Evolutionary conservation across 495 filamentous ascomycete genomes (phyloP).

Genomic region (Penicillium paxilli): DNA sequence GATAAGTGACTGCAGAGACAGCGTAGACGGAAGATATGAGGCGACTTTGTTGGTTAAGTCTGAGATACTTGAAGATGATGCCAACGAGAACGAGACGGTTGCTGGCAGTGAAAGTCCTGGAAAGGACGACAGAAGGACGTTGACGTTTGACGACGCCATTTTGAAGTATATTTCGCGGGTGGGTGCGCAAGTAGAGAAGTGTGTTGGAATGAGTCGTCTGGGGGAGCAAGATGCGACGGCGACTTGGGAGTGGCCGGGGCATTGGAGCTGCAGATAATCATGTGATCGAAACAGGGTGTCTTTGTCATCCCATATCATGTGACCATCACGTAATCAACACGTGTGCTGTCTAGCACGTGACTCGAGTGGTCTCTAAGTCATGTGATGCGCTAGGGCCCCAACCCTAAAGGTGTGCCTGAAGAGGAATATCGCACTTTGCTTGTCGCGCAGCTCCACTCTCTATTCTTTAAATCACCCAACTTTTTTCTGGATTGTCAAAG

Average conservation of each 20-base stretch:
- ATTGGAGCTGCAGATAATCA: background rate
- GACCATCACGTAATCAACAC: too few species aligned
- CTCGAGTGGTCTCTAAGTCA: background rate
- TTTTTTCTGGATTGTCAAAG: slow-evolving; percentile 48
- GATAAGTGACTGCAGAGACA: slow-evolving; percentile 55
- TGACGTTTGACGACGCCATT: slow-evolving; percentile 58
- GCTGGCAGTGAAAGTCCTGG: slow-evolving; percentile 76
- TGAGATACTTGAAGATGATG: slow-evolving; percentile 61
- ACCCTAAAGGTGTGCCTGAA: slow-evolving; percentile 34
- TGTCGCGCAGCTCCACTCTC: slow-evolving; percentile 40
- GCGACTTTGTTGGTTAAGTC: slow-evolving; percentile 64
- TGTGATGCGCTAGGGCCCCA: slow-evolving; percentile 35
- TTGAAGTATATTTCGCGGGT: background rate
- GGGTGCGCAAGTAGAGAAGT: background rate
- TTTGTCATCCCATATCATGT: slow-evolving; percentile 1
- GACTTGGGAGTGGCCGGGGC: background rate
- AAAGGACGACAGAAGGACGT: slow-evolving; percentile 81
- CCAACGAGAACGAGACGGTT: slow-evolving; percentile 71
- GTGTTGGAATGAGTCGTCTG: background rate
- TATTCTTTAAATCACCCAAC: slow-evolving; percentile 42
- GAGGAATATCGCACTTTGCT: slow-evolving; percentile 44
- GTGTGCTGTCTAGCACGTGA: too few species aligned
- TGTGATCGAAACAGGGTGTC: background rate
- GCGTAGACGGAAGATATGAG: slow-evolving; percentile 59
- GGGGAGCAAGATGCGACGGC: background rate